phyloP scores from a whole-genome alignment of 306 rosid species.

The Calophaca sinica region DNA sequence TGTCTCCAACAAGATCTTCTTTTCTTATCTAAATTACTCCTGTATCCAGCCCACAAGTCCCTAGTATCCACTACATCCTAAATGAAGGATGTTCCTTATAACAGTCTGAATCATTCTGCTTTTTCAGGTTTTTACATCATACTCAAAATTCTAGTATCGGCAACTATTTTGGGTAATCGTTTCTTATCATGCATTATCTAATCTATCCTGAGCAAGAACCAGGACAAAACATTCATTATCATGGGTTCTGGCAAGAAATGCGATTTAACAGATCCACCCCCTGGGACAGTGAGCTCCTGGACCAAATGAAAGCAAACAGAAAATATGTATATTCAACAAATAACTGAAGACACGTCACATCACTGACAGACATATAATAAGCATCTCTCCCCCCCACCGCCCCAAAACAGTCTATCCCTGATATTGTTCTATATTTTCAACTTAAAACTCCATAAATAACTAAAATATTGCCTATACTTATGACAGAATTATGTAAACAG shows the following conservation, averaged over 20 bases:
- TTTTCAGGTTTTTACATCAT: background rate
- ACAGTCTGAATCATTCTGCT: conserved; percentile 22
- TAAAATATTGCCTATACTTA: conserved; percentile 21
- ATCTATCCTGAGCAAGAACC: conserved; percentile 30
- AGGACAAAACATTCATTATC: conserved; percentile 29
- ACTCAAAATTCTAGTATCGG: conserved; percentile 8
- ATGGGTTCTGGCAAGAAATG: conserved; percentile 31
- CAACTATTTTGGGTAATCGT: conserved; percentile 20
- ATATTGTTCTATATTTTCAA: conserved; percentile 3
- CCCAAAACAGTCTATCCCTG: conserved; percentile 1
- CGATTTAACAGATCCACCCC: conserved; percentile 25
- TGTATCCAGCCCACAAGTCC: conserved; percentile 12
- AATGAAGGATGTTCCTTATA: conserved; percentile 6
- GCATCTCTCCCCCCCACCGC: conserved; percentile 21
- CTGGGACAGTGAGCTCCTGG: conserved; percentile 1
- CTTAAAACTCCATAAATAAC: conserved; percentile 37
- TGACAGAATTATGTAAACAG: conserved; percentile 22
- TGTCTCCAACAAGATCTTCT: conserved; percentile 27
- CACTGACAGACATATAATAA: conserved; percentile 15
- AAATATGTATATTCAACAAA: conserved; percentile 30
- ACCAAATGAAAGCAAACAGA: conserved; percentile 31
- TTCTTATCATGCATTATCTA: conserved; percentile 29
- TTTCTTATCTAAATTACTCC: conserved; percentile 1
- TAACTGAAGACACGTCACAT: conserved; percentile 11
- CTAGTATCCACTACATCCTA: conserved; percentile 20